These are phyloP conservation scores for Salicornia ramosissima DNA, from an alignment of 148 eudicot species.

Conservation along the genomic window DNA sequence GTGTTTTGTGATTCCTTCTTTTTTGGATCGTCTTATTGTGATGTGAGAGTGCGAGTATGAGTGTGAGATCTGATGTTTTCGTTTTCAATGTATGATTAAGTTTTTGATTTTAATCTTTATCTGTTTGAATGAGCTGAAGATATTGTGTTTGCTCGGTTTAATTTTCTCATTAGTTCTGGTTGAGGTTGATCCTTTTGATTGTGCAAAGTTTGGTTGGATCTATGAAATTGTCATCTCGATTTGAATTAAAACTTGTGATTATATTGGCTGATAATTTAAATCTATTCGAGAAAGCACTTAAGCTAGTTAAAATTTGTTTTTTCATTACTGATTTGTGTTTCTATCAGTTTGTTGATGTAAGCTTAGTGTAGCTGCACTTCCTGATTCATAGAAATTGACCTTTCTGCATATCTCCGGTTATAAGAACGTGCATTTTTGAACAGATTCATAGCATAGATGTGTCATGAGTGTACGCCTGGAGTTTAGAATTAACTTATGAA, in stretches of 20 bases:
- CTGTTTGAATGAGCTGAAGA: background rate
- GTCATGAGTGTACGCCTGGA: background rate
- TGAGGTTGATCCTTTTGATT: background rate
- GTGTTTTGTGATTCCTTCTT: background rate
- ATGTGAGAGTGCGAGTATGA: background rate
- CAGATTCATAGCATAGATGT: background rate
- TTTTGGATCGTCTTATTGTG: conserved; percentile 5
- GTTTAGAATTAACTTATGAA: too few relatives aligned
- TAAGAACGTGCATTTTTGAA: background rate
- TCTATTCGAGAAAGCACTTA: background rate
- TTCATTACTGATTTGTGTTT: background rate
- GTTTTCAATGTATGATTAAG: too few relatives aligned
- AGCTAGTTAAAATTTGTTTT: background rate
- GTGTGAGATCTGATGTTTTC: conserved; percentile 17
- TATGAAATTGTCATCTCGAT: background rate
- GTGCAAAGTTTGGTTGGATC: background rate
- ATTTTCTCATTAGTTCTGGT: background rate
- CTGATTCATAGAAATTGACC: background rate
- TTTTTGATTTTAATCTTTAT: background rate
- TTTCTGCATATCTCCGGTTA: background rate
- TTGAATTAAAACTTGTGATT: background rate
- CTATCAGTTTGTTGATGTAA: background rate
- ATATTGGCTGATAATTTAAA: background rate
- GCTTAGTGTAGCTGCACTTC: background rate
- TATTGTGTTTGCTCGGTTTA: background rate